Evolutionary conservation across 148 eudicot genomes (phyloP).

Genomic region (Chenopodium suecicum): DNA sequence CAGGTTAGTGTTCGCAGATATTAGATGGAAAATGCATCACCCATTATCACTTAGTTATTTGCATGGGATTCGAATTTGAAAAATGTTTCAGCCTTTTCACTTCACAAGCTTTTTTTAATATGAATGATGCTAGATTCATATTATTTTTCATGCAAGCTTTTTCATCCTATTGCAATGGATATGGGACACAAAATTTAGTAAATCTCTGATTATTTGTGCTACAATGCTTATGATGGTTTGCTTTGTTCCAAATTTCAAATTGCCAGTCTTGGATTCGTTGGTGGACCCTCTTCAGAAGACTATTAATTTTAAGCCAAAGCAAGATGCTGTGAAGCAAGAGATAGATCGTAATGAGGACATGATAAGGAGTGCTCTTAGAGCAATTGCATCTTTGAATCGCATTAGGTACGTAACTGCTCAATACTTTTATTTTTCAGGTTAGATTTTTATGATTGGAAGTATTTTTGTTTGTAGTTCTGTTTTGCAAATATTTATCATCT

Average conservation of each 20-base stretch:
- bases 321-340: conserved; percentile 99
- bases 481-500: too few relatives aligned
- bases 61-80: not conserved
- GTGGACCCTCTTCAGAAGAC: conserved; percentile 97
- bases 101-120: not conserved
- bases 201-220: not conserved
- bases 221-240: not conserved
- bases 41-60: not conserved
- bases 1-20: conserved; percentile 45
- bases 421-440: conserved; percentile 4
- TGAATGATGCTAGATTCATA: not conserved
- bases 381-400: conserved; percentile 78
- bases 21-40: not conserved
- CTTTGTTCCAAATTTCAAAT: conserved; percentile 16
- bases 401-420: conserved; percentile 52
- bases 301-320: conserved; percentile 82
- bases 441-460: too few relatives aligned
- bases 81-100: not conserved
- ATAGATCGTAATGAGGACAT: conserved; percentile 99
- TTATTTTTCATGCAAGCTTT: not conserved
- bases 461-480: too few relatives aligned
- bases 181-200: not conserved
- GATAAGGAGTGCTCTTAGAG: conserved; percentile 92
- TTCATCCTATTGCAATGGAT: not conserved
- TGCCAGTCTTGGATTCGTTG: conserved; percentile 89